A percentile compares a stretch with the other conserved stretches of the same genome.
These are phyloP conservation scores for Ettlia oleoabundans DNA, from an alignment of 139 green algal species.

Conservation along the genomic window DNA sequence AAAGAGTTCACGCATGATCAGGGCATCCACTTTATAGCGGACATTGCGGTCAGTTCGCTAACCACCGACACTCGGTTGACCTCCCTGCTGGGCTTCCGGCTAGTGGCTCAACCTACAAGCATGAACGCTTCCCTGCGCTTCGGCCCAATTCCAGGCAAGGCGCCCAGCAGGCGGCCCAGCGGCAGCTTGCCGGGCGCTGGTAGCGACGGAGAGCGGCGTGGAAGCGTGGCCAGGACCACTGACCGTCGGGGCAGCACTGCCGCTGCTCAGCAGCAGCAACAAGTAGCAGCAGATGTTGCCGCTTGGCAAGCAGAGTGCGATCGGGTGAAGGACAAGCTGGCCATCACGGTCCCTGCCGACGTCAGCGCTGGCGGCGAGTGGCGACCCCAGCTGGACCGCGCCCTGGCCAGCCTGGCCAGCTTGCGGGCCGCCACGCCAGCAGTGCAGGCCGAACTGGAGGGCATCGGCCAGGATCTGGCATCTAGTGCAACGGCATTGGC, in stretches of 20 bases:
- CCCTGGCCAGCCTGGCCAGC: background rate
- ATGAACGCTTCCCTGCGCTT: conserved; percentile 10
- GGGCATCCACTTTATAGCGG: too few species aligned
- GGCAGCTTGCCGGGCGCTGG: background rate
- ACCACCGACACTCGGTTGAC: background rate
- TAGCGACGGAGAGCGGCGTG: too few species aligned
- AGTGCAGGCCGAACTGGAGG: background rate
- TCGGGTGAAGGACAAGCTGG: conserved; percentile 13
- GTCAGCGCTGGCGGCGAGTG: background rate
- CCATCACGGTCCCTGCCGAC: background rate
- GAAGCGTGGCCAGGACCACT: background rate
- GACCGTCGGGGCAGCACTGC: background rate
- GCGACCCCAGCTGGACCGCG: conserved; percentile 7
- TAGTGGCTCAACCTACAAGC: background rate
- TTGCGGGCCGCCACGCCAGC: background rate
- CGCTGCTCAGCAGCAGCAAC: background rate
- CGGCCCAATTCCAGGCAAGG: background rate
- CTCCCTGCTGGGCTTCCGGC: background rate
- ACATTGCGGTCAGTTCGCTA: too few species aligned
- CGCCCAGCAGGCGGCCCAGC: background rate
- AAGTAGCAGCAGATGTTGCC: background rate
- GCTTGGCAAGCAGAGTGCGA: conserved; percentile 22
- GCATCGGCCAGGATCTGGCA: background rate
- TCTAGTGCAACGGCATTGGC: background rate
- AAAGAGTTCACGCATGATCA: too few species aligned